Conservation (phyloP, 768 basidiomycete species). For the Macrocybe gigantea region DNA sequence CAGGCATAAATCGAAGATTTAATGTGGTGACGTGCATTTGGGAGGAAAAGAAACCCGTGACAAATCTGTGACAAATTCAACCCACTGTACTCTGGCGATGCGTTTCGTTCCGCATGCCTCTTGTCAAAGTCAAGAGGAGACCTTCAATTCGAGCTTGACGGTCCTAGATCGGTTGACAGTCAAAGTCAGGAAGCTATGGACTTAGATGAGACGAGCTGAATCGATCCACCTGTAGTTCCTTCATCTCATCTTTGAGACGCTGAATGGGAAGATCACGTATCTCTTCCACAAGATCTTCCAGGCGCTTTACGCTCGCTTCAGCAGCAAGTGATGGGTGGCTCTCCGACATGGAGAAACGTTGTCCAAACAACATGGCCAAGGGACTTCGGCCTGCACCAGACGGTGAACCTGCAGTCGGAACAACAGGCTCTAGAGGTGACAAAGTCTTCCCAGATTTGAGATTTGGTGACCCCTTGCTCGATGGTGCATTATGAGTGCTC, state of each 20-base stretch:
- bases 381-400: slow-evolving; percentile 34
- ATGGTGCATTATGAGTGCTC: too few species aligned
- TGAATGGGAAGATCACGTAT: slow-evolving; percentile 59
- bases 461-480: too few species aligned
- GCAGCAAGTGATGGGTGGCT: slow-evolving; percentile 5
- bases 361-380: slow-evolving; percentile 40
- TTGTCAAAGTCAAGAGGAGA: slow-evolving; percentile 61
- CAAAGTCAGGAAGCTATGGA: neutral
- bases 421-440: slow-evolving; percentile 10
- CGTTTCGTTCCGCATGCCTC: slow-evolving; percentile 52
- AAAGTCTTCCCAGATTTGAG: neutral
- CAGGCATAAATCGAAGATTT: too few species aligned
- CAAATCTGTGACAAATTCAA: too few species aligned
- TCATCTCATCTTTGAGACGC: slow-evolving; percentile 73
- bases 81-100: slow-evolving; percentile 1
- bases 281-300: slow-evolving; percentile 62
- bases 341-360: slow-evolving; percentile 13
- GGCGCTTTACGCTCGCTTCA: slow-evolving; percentile 27
- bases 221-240: slow-evolving; percentile 63
- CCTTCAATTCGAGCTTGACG: slow-evolving; percentile 77
- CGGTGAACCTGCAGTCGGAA: slow-evolving; percentile 13
- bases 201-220: neutral
- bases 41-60: too few species aligned
- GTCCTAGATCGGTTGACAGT: slow-evolving; percentile 33
- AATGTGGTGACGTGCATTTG: too few species aligned